Base-by-base conservation (phyloP, 768 basidiomycete genomes). In the Flagelloscypha sp. region DNA sequence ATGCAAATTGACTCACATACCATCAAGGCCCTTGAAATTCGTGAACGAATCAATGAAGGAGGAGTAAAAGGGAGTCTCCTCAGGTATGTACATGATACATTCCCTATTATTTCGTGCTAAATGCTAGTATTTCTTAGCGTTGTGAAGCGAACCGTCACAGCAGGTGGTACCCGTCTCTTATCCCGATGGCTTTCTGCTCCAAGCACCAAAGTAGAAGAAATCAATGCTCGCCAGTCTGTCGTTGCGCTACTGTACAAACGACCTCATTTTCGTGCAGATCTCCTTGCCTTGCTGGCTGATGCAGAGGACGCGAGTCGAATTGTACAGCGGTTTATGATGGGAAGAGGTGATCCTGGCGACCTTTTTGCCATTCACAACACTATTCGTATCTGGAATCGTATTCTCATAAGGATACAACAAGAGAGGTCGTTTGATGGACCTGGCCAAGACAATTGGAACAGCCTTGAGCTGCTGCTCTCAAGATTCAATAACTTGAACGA, bases 1-100 rank as follows among this genome's bases (percentile, higher is more conserved):
- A 87, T 93, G 85, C 82, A 88, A 45, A 86, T 93, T 37, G 89
- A 93, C 51, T 71, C 83, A 4, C 79, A 90, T 52, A 90, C 89
- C 1, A 81, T 90, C 56, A 81, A 83, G 52, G 80, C 83, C n/a
- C 72, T 92, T 29, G 89, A 93, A 55, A 81, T 93, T 35, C 69
- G 77, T 16, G 85, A 89, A 59, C 71, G 69, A 20, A 68, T 76
- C 18, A 65, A 76, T 20, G 86, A 89, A 48, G 84, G 84, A 1
- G 78, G 84, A 0, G 54, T 61, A 8, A 74, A 70, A 37, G 89
- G 89, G 4, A 87, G 79, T 47, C 64, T 93, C 36, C 48, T n/a
- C n/a, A n/a, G n/a, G n/a, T n/a, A n/a, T n/a, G n/a, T n/a, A n/a
- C n/a, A n/a, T n/a, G n/a, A n/a, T n/a, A n/a, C n/a, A n/a, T n/a